A percentile compares a stretch with the other conserved stretches of the same genome.
phyloP scores from a whole-genome alignment of 305 asterid species.

The Rubia balearica region DNA sequence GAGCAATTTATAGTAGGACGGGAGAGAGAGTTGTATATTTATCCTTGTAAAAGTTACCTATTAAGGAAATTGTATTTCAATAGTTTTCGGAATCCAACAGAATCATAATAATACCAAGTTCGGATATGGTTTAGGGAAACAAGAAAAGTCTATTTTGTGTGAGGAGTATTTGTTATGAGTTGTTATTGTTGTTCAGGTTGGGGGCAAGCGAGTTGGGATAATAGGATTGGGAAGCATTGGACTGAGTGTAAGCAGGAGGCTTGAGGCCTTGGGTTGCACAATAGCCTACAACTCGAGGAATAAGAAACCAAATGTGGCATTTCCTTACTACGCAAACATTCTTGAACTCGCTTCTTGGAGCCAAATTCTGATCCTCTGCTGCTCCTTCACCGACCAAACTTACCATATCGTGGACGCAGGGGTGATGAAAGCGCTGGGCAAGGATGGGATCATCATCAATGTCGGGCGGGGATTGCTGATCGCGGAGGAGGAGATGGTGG shows the following conservation, averaged over 20 bases:
- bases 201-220: constrained; percentile 31
- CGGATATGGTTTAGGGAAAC: no score
- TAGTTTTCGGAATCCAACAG: no score
- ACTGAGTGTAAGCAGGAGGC: constrained; percentile 24
- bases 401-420: constrained; percentile 24
- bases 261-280: constrained; percentile 32
- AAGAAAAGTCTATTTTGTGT: no score
- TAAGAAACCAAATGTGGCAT: constrained; percentile 16
- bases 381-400: constrained; percentile 22
- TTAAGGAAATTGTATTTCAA: no score
- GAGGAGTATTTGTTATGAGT: no score
- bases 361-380: constrained; percentile 24
- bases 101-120: no score
- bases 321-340: constrained; percentile 17
- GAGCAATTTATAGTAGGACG: no score
- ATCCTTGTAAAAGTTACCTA: no score
- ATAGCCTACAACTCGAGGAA: constrained; percentile 32
- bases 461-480: constrained; percentile 32
- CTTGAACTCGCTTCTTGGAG: constrained; percentile 26
- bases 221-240: constrained; percentile 34
- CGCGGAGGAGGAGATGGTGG: constrained; percentile 50
- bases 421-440: constrained; percentile 28
- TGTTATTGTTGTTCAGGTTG: constrained; percentile 15
- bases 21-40: no score
- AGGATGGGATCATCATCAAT: constrained; percentile 28